These are phyloP conservation scores for Pichia insulana DNA, from an alignment of 805 yeast species.

Conservation along the genomic window DNA sequence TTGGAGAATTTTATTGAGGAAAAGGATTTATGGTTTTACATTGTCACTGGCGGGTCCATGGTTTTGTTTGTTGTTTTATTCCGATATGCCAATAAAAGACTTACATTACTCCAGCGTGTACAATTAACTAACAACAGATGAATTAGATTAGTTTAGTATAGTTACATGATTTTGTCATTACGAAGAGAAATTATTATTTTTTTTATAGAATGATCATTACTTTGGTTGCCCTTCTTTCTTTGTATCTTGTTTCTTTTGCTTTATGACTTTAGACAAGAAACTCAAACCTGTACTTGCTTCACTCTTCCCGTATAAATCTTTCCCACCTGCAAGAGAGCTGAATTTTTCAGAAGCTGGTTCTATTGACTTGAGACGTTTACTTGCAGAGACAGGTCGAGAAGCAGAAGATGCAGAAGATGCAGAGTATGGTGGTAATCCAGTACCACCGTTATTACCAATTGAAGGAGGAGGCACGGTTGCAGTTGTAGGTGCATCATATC, in stretches of 20 bases:
- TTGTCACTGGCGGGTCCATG: constrained; percentile 40
- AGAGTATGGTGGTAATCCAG: too few species aligned
- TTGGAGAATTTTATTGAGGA: constrained; percentile 88
- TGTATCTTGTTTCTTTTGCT: constrained; percentile 4
- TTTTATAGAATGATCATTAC: background rate
- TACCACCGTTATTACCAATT: too few species aligned
- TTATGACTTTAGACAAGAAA: constrained; percentile 6
- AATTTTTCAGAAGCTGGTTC: background rate
- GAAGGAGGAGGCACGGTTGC: too few species aligned
- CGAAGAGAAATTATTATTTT: too few species aligned
- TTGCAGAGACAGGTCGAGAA: background rate
- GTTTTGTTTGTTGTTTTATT: constrained; percentile 37
- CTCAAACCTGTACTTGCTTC: constrained; percentile 7
- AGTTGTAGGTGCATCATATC: background rate
- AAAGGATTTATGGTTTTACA: constrained; percentile 55
- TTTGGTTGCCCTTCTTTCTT: background rate
- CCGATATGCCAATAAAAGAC: constrained; percentile 42
- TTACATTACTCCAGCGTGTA: constrained; percentile 61
- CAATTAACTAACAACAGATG: constrained; percentile 21
- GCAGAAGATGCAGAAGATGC: too few species aligned
- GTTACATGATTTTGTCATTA: too few species aligned
- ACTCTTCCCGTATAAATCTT: constrained; percentile 12
- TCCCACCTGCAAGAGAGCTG: constrained; percentile 9
- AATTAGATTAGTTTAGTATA: too few species aligned
- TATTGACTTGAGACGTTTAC: background rate